Evolutionary conservation across 176 grass and related monocot species (phyloP), one percentile per base, ranked within the genome.

Genomic region (Carex myosuroides): DNA sequence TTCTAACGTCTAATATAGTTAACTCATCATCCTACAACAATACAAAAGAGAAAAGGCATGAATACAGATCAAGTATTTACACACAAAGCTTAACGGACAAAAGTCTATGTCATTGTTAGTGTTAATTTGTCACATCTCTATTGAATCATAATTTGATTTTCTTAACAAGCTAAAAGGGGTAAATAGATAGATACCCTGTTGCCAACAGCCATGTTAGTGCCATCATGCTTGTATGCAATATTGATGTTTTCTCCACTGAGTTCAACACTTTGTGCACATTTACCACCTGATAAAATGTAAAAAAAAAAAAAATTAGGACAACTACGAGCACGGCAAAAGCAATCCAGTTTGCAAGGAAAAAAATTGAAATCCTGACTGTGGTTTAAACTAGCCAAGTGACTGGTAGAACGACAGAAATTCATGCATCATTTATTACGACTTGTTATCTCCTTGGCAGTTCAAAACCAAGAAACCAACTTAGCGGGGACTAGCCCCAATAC

Each of bases 181-280:
- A 65, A 62, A 68, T 79, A 16, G 87, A 57, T 82, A 60, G 56
- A 79, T 85, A 99, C 96, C 96, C 94, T 99, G 82, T 99, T 99
- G 79, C 96, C 96, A 84, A 99, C 96, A 92, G 96, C 96, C 89
- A 99, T 90, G 71, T 95, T 63, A 89, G 89, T 94, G 8, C 91
- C 93, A 79, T 95, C 96, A 85, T 90, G 96, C 90, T 94, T 99
- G 80, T 95, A 99, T 37, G 96, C 91, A 84, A 99, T 99, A 85
- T 99, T 99, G 85, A 99, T 99, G 74, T 99, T 99, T 85, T 99
- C 96, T 83, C 96, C 96, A 79, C 89, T 99, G 83, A 99, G 96
- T 86, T 99, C 96, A 67, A 93, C 91, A 86, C 66, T 80, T 89
- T 95, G 96, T 29, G 85, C 78, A 68, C 90, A 89, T 88, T 99